Evolutionary conservation across 1,284 basidiomycete genomes (phyloP), one percentile per base, ranked within the genome.

Genomic region (Sporisorium reilianum): DNA sequence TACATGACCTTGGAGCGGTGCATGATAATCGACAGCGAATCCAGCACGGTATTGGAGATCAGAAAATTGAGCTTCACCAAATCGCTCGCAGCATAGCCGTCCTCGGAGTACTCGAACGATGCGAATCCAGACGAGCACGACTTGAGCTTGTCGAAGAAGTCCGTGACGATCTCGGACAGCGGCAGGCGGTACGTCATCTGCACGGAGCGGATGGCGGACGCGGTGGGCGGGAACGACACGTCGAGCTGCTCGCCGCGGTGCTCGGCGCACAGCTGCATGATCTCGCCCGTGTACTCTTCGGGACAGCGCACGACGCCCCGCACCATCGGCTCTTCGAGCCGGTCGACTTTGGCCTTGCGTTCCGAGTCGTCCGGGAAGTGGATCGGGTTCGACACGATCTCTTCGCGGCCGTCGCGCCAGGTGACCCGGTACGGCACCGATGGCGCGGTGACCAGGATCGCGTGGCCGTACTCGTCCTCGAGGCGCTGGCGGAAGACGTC

Each of bases 401-500:
- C 66, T 40, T 75, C 72, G 7, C 62, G 54, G 0, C 78, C 78
- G 41, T 79, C 77, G n/a, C 63, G 58, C 62, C 74, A 75, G 2
- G 71, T 78, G 14, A 84, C 62, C n/a, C 70, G 67, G 56, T 81
- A 84, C 1, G 83, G 79, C 23, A 84, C 83, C 0, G 81, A 81
- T 0, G 83, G 83, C 30, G 80, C 79, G 1, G 83, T 84, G 30
- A 83, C 81, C 25, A 84, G 51, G 28, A 84, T 81, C 26, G 75
- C 77, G 22, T 80, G 78, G 18, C 76, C 79, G 80, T 97, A 95
- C 85, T 99, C 97, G 84, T 99, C 97, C 85, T 98, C 96, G 7
- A 99, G 88, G 14, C 97, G 89, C 85, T 99, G 96, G 32, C 94
- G 90, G 84, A 96, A 95, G 42, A 97, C 94, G 78, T 99, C 97